A percentile compares a stretch with the other conserved stretches of the same genome.
Evolutionary conservation across 148 eudicot species (phyloP).

Genomic region (Rhododendron griersonianum): DNA sequence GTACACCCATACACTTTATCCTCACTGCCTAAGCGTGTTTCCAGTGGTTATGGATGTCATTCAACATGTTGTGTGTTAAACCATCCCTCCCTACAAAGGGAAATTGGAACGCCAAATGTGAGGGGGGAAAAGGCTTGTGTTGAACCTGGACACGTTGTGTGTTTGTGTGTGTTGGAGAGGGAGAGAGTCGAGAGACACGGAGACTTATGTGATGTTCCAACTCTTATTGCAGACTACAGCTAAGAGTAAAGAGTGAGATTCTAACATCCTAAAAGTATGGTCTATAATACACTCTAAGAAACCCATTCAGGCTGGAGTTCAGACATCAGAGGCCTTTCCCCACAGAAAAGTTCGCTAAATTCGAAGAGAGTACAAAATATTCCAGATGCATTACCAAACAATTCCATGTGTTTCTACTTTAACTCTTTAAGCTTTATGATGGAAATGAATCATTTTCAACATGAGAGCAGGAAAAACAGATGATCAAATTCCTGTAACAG

Average conservation of each 20-base stretch:
- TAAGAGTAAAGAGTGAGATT: not conserved
- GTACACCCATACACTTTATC: constrained; percentile 96
- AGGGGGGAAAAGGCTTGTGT: not conserved
- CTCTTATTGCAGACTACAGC: not conserved
- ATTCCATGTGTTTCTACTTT: not conserved
- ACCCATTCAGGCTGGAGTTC: not conserved
- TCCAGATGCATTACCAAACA: not conserved
- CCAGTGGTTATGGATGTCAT: constrained; percentile 88
- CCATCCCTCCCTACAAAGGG: constrained; percentile 79
- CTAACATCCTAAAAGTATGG: not conserved
- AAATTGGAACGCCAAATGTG: not conserved
- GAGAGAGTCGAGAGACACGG: not conserved
- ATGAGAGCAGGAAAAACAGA: not conserved
- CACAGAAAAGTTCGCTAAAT: not conserved
- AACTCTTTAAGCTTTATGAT: not conserved
- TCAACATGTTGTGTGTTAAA: constrained; percentile 89
- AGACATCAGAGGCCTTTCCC: not conserved
- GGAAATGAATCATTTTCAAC: not conserved
- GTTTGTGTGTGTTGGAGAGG: too few species aligned
- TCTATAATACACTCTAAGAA: not conserved
- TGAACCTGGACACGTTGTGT: too few species aligned
- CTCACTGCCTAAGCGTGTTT: constrained; percentile 80
- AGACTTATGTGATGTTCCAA: not conserved
- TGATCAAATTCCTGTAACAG: not conserved
- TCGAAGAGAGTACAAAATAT: not conserved